A percentile compares a stretch with the other conserved stretches of the same genome.
These are phyloP conservation scores for Detonula confervacea DNA, from an alignment of 352 stramenopile genomes.

Conservation along the genomic window DNA sequence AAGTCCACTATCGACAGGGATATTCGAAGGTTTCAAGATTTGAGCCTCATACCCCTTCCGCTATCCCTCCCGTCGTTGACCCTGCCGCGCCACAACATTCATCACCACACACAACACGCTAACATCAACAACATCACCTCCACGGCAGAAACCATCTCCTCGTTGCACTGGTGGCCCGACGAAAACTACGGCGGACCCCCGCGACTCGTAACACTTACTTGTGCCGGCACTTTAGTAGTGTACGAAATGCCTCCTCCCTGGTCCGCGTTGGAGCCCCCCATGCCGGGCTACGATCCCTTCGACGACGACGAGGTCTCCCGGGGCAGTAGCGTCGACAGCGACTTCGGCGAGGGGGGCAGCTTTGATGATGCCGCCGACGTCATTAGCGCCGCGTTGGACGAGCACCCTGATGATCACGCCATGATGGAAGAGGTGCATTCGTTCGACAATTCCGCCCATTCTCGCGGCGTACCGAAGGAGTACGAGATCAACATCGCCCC, in stretches of 20 bases:
- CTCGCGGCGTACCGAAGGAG: conserved; percentile 8
- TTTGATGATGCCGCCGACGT: no score
- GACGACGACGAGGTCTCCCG: conserved; percentile 36
- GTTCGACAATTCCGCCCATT: not conserved
- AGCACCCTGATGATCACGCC: not conserved
- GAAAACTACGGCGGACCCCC: conserved; percentile 74
- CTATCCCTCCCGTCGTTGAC: conserved; percentile 66
- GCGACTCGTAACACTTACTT: conserved; percentile 63
- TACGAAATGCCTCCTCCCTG: conserved; percentile 82
- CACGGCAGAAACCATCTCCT: conserved; percentile 33
- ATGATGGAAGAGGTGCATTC: not conserved
- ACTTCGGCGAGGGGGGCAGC: conserved; percentile 28
- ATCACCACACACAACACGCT: conserved; percentile 7
- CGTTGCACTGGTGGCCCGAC: conserved; percentile 78
- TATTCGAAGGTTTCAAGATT: conserved; percentile 57
- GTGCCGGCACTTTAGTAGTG: conserved; percentile 62
- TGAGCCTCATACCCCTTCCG: conserved; percentile 69
- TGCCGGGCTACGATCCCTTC: conserved; percentile 80
- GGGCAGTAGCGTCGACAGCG: conserved; percentile 54
- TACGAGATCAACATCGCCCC: conserved; percentile 79
- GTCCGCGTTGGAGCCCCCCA: conserved; percentile 73
- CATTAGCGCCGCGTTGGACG: no score
- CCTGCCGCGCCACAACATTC: conserved; percentile 38
- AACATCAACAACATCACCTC: not conserved
- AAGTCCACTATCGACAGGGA: not conserved